Base-by-base conservation (phyloP, 2,329 filamentous ascomycete species). In the Arthroderma sp. region DNA sequence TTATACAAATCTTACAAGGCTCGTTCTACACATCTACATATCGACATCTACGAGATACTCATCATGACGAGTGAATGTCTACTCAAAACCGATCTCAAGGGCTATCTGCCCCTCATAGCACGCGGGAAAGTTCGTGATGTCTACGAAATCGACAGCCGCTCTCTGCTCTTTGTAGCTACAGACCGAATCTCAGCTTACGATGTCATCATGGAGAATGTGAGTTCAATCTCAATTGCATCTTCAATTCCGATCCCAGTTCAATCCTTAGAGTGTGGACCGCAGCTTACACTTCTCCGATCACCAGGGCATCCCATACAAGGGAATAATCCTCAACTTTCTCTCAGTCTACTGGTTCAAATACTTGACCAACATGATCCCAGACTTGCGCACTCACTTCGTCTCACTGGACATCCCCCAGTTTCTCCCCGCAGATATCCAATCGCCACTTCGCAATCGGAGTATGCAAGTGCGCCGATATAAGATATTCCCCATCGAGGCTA, bases 121-220 rank as follows among this genome's bases (percentile, higher is more conserved):
- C 71, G 72, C 34, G 78, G 78, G 51, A 93, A 93, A 68, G 86
- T 93, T 28, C 78, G 85, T 57, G 84, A 93, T 58, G 74, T 93
- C 33, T 94, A 85, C 63, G 72, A 76, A 49, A 68, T 93, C 44
- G 77, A 85, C 59, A 68, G 77, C 36, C 66, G 75, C 46, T 82
- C 77, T 2, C 75, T 94, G 4, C 80, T 94, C 46, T 89, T 94
- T 60, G 79, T 88, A 45, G 82, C 85, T 27, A 83, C 85, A 9
- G 88, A 95, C 68, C 82, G 91, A 53, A 91, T 95, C 62, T 94
- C 86, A 27, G 91, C 91, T 45, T 96, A 89, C 71, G 89, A 96
- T 73, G 86, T 93, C 55, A 78, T 94, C 55, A 80, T 94, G 73
- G 69, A 76, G 56, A 95, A 91, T 66, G 79, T 80, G 61, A 57